A percentile compares a stretch with the other conserved stretches of the same genome.
phyloP scores from a whole-genome alignment of 495 filamentous ascomycete species.

The Pyrenula massariospora region DNA sequence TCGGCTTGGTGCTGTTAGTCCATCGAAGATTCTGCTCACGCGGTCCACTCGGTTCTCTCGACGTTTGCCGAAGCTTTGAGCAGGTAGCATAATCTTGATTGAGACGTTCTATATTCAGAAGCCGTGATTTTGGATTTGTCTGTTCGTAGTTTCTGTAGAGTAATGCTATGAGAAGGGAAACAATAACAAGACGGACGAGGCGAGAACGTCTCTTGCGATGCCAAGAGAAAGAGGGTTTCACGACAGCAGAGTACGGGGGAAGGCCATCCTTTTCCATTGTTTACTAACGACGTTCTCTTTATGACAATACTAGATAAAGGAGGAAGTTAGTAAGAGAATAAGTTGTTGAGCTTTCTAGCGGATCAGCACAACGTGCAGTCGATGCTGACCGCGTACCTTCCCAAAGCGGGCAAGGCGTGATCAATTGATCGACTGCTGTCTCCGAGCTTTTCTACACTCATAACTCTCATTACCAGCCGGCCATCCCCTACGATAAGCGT shows the following conservation, averaged over 20 bases:
- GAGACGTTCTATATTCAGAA: background rate
- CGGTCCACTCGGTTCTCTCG: background rate
- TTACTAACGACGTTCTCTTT: no score
- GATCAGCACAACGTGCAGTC: no score
- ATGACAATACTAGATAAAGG: no score
- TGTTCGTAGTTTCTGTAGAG: background rate
- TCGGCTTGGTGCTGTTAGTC: background rate
- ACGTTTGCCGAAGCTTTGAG: background rate
- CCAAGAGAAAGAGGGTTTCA: background rate
- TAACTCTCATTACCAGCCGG: no score
- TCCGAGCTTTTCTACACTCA: no score
- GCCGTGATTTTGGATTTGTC: background rate
- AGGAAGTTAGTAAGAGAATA: no score
- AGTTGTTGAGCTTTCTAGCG: no score
- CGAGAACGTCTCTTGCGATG: background rate
- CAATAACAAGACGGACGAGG: background rate
- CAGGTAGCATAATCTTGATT: background rate
- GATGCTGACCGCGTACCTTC: no score
- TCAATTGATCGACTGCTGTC: no score
- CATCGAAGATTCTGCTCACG: background rate
- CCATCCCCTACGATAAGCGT: no score
- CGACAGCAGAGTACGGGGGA: background rate
- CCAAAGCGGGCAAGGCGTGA: no score
- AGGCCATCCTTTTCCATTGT: background rate
- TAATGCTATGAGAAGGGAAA: background rate